Base-by-base conservation (phyloP, 148 eudicot species). In the Rhododendron molle region DNA sequence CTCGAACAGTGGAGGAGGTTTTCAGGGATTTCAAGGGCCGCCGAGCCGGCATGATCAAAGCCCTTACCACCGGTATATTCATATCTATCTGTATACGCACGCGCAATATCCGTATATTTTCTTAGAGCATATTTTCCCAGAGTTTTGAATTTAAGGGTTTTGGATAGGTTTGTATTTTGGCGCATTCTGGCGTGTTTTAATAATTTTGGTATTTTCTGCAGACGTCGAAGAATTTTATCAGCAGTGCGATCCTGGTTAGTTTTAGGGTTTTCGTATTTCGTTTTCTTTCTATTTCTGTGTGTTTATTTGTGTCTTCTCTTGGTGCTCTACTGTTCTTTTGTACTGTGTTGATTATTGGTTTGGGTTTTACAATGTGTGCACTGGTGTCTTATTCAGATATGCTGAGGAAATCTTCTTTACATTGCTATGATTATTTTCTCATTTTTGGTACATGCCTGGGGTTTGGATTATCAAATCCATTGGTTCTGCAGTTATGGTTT, bases 171-270 rank as follows among this genome's bases (percentile, higher is more conserved):
- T 23, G 28, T 71, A 46, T 5, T 69, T 60, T 44, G 15, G 26
- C 52, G 32, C 82, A 78, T 85, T 62, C 32, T 80, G 18, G 44
- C 60, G 49, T 44, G 50, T 32, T 76, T 2, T 16, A 7, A 16
- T 47, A 9, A 18, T 44, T 76, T 83, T 69, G 10, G 34, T 12
- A 14, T 72, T 72, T 78, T 79, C 30, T 85, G 89, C 91, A 90
- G 93, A 91, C 83, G 91, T 88, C 67, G 88, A 89, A 83, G 91
- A 89, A 47, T 91, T 91, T 77, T 90, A 80, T 81, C 92, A 88
- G 88, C 92, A 88, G 84, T 91, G 93, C 84, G 91, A 91, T 87
- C 93, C 93, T 44, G 92, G 92, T 89, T 80, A 65, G 89, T 84
- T 15, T 18, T 79, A 71, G 85, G 81, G 72, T 72, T 78, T 81